These are phyloP conservation scores for Kentomonas sorsogonicus DNA, from an alignment of 208 protist genomes.

Conservation along the genomic window DNA sequence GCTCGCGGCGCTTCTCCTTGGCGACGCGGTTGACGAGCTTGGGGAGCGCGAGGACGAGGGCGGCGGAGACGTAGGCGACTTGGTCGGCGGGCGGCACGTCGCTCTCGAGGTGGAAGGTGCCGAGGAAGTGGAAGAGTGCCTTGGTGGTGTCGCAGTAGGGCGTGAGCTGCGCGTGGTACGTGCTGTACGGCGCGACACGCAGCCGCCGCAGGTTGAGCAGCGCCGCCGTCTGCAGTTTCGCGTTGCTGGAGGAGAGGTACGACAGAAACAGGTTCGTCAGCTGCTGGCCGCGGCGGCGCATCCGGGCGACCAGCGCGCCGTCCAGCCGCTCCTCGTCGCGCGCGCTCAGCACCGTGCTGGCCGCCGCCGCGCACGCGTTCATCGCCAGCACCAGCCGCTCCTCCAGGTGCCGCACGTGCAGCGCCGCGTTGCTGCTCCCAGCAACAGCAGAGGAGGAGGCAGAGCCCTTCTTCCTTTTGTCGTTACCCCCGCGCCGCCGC, in stretches of 20 bases:
- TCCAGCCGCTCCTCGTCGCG: slow-evolving; percentile 18
- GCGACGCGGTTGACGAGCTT: slow-evolving; percentile 64
- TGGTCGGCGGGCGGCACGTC: slow-evolving; percentile 48
- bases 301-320: slow-evolving; percentile 5
- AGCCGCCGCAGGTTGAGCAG: slow-evolving; percentile 75
- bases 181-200: slow-evolving; percentile 56
- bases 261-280: slow-evolving; percentile 39
- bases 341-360: slow-evolving; percentile 34
- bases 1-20: slow-evolving; percentile 73
- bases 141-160: slow-evolving; percentile 80
- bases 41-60: slow-evolving; percentile 62
- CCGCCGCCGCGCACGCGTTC: slow-evolving; percentile 46
- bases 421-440: slow-evolving; percentile 18
- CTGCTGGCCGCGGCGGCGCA: slow-evolving; percentile 29
- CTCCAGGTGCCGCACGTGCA: slow-evolving; percentile 58
- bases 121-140: slow-evolving; percentile 74
- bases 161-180: slow-evolving; percentile 52
- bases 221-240: slow-evolving; percentile 59
- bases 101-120: slow-evolving; percentile 68
- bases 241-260: slow-evolving; percentile 60
- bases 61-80: slow-evolving; percentile 65
- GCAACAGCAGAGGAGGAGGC: too few relatives aligned
- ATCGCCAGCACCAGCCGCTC: slow-evolving; percentile 70
- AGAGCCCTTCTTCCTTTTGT: too few relatives aligned
- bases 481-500: background rate